Evolutionary conservation across 306 rosid species (phyloP), one percentile per base, ranked within the genome.

Genomic region (Citrullus colocynthis): DNA sequence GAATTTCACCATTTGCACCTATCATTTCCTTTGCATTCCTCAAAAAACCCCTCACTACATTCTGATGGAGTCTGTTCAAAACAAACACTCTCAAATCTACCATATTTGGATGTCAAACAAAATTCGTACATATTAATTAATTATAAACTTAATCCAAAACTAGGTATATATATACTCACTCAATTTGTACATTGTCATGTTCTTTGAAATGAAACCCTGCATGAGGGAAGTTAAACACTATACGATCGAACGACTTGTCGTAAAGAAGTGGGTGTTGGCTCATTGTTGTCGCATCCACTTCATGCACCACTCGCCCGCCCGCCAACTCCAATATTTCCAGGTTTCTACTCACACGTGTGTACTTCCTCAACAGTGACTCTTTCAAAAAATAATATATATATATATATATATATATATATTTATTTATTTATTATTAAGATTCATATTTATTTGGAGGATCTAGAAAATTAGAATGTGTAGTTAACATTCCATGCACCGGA

Each of bases 271-370:
- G 79, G 7, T 78, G 76, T 16, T 36, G 54, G 3, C 56, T 63
- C 80, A 89, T 84, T 20, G 52, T 70, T 9, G 74, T 75, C 0
- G 82, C 88, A 61, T 84, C 72, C 54, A 89, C 83, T 61, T 49
- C 80, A 32, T 84, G 83, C 75, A 87, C 0, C 2, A 85, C 18
- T 4, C 64, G 76, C 75, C 88, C 82, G 0, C 84, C 88, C 32
- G 9, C 1, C 37, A 24, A 24, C 57, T 78, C 82, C 6, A 89
- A 79, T 9, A 82, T 76, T 3, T 2, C 13, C 83, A 80, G 66
- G 63, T 80, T 86, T 1, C 2, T 18, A 1, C 5, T 3, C 9
- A 57, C 82, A 14, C 1, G 8, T 5, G 63, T 1, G 18, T 83
- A 86, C 1, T 78, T 81, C 14, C 0, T 1, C 5, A 4, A 4